These are phyloP conservation scores for Dioscorea zingiberensis DNA, from an alignment of 106 monocot genomes.

Conservation along the genomic window DNA sequence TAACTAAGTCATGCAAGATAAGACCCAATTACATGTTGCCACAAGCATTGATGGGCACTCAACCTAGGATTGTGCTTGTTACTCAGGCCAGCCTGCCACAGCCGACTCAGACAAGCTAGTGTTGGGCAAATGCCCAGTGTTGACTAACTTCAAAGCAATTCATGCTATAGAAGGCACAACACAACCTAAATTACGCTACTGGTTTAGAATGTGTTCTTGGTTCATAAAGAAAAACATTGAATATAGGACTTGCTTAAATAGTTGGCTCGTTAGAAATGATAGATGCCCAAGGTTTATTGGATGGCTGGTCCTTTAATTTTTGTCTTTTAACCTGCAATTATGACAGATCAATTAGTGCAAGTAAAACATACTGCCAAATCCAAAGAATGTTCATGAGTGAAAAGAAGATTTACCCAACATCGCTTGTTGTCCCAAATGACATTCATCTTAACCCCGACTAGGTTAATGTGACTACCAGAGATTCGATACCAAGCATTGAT, in stretches of 20 bases:
- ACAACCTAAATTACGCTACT: too few species aligned
- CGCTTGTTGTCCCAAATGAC: conserved; percentile 99
- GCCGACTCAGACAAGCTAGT: too few species aligned
- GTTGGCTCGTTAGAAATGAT: conserved; percentile 74
- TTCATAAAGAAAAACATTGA: not conserved
- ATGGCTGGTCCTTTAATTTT: conserved; percentile 65
- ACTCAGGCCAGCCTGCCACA: too few species aligned
- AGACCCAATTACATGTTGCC: too few species aligned
- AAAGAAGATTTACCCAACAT: conserved; percentile 64
- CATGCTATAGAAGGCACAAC: too few species aligned
- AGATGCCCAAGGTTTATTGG: conserved; percentile 56
- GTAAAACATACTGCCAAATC: not conserved
- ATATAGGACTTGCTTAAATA: conserved; percentile 39
- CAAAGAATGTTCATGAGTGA: not conserved
- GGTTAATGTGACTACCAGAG: conserved; percentile 84
- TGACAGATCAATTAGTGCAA: not conserved
- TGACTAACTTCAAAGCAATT: too few species aligned
- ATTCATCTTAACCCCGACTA: conserved; percentile 78
- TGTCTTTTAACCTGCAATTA: conserved; percentile 63
- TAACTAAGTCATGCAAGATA: too few species aligned
- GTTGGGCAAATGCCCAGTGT: too few species aligned
- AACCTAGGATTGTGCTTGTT: too few species aligned
- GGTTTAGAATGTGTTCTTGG: too few species aligned
- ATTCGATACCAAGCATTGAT: conserved; percentile 87
- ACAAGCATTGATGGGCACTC: too few species aligned